Evolutionary conservation across 352 stramenopile species (phyloP).

Genomic region (Blastocystis sp.): DNA sequence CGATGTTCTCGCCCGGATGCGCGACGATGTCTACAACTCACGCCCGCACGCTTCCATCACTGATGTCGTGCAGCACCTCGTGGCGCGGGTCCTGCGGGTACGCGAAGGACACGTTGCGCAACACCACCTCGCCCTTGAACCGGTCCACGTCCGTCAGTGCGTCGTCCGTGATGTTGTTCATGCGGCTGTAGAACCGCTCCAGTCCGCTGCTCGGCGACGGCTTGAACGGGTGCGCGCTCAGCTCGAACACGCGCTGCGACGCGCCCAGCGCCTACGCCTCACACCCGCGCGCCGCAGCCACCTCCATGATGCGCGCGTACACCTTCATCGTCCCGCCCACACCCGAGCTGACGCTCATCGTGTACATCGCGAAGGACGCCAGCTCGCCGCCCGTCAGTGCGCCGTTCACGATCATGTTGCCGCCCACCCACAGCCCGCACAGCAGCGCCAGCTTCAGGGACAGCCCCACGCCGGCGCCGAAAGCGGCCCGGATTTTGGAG

Average conservation of each 20-base stretch:
- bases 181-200: conserved; percentile 57
- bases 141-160: conserved; percentile 12
- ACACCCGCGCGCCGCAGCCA: not conserved
- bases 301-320: conserved; percentile 63
- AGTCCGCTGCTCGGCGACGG: conserved; percentile 20
- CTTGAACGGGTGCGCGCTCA: conserved; percentile 27
- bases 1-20: conserved; percentile 70
- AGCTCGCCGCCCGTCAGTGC: conserved; percentile 31
- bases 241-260: conserved; percentile 56
- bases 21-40: conserved; percentile 50
- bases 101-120: conserved; percentile 37
- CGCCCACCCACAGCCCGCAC: conserved; percentile 57
- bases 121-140: conserved; percentile 48
- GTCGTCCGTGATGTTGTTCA: conserved; percentile 48
- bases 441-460: conserved; percentile 57
- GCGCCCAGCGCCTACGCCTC: conserved; percentile 31
- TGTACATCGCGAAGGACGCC: conserved; percentile 65
- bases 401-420: conserved; percentile 56
- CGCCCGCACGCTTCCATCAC: not conserved
- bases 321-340: conserved; percentile 60
- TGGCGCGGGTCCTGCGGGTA: conserved; percentile 57
- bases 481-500: conserved; percentile 58
- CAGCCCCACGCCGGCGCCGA: conserved; percentile 43
- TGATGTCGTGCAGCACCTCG: conserved; percentile 39
- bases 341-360: conserved; percentile 58